phyloP scores from a whole-genome alignment of 129 eudicot species.

The Dittrichia graveolens region DNA sequence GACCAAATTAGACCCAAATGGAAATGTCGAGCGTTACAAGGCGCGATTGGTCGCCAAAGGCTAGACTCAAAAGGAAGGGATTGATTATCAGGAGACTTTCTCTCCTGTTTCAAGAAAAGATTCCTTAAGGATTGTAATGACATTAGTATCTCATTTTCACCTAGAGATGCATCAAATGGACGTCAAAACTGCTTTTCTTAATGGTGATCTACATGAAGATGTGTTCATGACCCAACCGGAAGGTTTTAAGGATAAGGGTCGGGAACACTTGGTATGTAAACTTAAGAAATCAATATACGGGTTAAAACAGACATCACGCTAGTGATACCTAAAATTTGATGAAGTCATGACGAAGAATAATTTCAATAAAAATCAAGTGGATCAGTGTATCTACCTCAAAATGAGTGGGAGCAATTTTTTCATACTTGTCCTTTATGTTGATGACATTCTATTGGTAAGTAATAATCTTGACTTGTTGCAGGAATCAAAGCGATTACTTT shows the following conservation, averaged over 20 bases:
- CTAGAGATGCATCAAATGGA: background rate
- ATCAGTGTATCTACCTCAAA: background rate
- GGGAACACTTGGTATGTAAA: background rate
- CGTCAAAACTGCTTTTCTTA: background rate
- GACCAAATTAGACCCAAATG: background rate
- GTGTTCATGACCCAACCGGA: background rate
- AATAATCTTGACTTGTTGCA: background rate
- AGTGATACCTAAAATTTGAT: background rate
- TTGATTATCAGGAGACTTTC: background rate
- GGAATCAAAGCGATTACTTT: background rate
- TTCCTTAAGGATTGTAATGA: background rate
- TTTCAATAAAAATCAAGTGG: background rate
- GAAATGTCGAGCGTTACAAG: too few relatives aligned
- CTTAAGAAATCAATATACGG: background rate
- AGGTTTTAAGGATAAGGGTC: background rate
- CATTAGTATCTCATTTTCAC: background rate
- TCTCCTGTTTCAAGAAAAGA: background rate
- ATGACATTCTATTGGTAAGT: background rate
- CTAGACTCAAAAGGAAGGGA: background rate
- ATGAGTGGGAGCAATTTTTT: background rate
- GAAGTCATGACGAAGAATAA: background rate
- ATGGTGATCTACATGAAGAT: background rate
- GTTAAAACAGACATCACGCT: background rate
- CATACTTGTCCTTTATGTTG: background rate
- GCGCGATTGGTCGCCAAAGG: too few relatives aligned